Conservation (phyloP, 345 rosid genomes). For the Rhodamnia argentea region DNA sequence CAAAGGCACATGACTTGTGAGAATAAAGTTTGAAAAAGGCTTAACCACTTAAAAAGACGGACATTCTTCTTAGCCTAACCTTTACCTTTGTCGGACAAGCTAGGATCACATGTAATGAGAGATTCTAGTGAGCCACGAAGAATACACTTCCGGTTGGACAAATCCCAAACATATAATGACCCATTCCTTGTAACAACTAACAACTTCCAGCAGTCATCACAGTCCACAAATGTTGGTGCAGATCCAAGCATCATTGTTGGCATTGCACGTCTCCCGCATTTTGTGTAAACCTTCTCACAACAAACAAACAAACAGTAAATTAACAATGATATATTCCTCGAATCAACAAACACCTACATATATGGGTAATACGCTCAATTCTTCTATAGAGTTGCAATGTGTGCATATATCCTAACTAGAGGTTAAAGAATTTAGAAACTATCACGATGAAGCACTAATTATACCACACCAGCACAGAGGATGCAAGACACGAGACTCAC, state of each 20-base stretch:
- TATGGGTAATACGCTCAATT: neutral
- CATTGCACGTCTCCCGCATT: conserved; percentile 92
- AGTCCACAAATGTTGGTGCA: conserved; percentile 84
- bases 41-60: neutral
- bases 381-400: neutral
- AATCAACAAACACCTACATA: neutral
- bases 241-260: conserved; percentile 97
- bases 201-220: conserved; percentile 90
- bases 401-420: neutral
- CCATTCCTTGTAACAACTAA: conserved; percentile 85
- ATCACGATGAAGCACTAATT: neutral
- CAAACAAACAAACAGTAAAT: neutral
- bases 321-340: neutral
- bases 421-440: neutral
- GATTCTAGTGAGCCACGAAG: conserved; percentile 79
- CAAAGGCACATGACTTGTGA: neutral
- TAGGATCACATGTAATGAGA: conserved; percentile 44
- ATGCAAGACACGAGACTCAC: neutral
- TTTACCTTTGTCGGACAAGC: conserved; percentile 43
- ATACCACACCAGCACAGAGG: neutral
- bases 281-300: conserved; percentile 66
- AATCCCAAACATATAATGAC: conserved; percentile 79
- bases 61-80: neutral
- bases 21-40: neutral
- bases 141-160: conserved; percentile 60